phyloP scores from a whole-genome alignment of 768 basidiomycete genomes.

The Tulasnella sp. region DNA sequence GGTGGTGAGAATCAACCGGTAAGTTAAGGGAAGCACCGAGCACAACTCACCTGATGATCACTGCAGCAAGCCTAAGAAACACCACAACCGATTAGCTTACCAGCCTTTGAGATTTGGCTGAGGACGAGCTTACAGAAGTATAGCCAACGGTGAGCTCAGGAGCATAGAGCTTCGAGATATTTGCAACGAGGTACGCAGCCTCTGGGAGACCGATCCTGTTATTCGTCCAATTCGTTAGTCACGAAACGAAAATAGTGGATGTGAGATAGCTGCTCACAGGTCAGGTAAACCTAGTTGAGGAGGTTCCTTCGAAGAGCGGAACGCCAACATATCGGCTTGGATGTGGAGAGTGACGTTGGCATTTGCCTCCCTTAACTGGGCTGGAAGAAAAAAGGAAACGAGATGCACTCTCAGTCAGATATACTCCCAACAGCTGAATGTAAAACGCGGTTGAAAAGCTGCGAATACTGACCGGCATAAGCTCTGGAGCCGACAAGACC shows the following conservation, averaged over 20 bases:
- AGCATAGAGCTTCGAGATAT: conserved; percentile 70
- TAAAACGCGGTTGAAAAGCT: background rate
- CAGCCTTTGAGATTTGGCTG: background rate
- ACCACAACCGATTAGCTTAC: background rate
- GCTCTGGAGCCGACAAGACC: conserved; percentile 70
- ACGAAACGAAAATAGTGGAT: background rate
- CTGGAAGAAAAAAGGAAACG: conserved; percentile 31
- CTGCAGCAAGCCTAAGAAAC: conserved; percentile 68
- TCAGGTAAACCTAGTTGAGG: conserved; percentile 75
- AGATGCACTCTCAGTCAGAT: background rate
- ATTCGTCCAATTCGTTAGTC: background rate
- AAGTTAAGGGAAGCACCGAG: background rate
- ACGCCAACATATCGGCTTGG: conserved; percentile 90
- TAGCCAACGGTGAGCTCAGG: conserved; percentile 67
- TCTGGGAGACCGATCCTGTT: conserved; percentile 72
- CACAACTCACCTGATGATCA: conserved; percentile 65
- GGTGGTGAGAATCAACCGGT: background rate
- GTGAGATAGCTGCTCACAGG: conserved; percentile 37
- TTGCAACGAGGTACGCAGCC: conserved; percentile 65
- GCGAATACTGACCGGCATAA: conserved; percentile 58
- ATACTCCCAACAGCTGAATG: background rate
- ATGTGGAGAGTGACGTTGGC: conserved; percentile 75
- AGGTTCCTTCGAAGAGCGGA: conserved; percentile 70
- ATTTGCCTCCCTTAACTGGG: conserved; percentile 46
- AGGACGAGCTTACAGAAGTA: conserved; percentile 42